phyloP scores from a whole-genome alignment of 169 alveolate species.

The Plasmodium adleri region DNA sequence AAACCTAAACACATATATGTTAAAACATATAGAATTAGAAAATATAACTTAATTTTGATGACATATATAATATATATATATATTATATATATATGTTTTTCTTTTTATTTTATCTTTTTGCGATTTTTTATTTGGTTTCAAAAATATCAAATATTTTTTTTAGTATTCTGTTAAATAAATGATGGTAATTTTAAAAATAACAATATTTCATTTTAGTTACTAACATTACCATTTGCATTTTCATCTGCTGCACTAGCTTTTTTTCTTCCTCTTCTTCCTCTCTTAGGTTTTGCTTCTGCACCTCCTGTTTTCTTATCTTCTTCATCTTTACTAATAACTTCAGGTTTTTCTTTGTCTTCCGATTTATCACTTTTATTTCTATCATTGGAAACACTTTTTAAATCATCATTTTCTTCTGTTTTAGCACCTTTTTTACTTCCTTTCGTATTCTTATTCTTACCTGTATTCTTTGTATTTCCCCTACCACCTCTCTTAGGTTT shows the following conservation, averaged over 20 bases:
- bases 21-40: constrained; percentile 12
- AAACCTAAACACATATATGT: no score
- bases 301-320: constrained; percentile 43
- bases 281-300: constrained; percentile 45
- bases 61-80: constrained; percentile 14
- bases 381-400: constrained; percentile 42
- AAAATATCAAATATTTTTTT: no score
- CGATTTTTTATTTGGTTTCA: no score
- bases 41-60: constrained; percentile 24
- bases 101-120: constrained; percentile 12
- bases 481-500: not conserved
- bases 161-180: not conserved
- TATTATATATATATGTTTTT: constrained; percentile 10
- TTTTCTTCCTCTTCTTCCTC: constrained; percentile 61
- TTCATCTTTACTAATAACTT: constrained; percentile 22
- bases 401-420: constrained; percentile 49
- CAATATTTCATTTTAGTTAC: constrained; percentile 35
- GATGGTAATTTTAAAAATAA: constrained; percentile 44
- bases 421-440: constrained; percentile 22
- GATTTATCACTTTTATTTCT: constrained; percentile 64
- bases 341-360: constrained; percentile 34
- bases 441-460: constrained; percentile 10
- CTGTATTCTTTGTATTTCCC: constrained; percentile 11
- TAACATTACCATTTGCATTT: constrained; percentile 31
- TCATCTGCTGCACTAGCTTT: constrained; percentile 17